phyloP scores from a whole-genome alignment of 495 filamentous ascomycete genomes.

The Daldinia bambusicola region DNA sequence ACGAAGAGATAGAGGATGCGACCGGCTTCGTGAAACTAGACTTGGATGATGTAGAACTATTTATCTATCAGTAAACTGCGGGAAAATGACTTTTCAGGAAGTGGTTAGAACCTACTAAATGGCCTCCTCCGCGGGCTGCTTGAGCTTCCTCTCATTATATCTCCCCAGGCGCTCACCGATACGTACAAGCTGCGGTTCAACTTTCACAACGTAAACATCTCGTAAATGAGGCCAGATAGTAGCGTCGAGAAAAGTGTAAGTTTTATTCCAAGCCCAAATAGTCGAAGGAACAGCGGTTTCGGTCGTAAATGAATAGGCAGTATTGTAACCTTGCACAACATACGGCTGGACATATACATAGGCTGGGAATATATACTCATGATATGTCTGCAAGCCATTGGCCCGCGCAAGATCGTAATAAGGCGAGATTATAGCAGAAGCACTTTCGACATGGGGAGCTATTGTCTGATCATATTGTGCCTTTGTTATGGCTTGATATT shows the following conservation, averaged over 20 bases:
- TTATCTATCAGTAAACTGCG: slow-evolving; percentile 8
- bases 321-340: slow-evolving; percentile 72
- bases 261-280: slow-evolving; percentile 73
- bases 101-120: slow-evolving; percentile 35
- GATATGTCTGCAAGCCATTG: slow-evolving; percentile 71
- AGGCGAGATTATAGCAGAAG: slow-evolving; percentile 66
- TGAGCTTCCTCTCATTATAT: slow-evolving; percentile 59
- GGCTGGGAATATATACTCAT: slow-evolving; percentile 77
- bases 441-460: slow-evolving; percentile 76
- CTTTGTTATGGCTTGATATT: slow-evolving; percentile 66
- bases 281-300: slow-evolving; percentile 79
- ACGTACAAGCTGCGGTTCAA: slow-evolving; percentile 92
- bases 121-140: slow-evolving; percentile 30
- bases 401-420: slow-evolving; percentile 74
- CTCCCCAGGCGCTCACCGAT: slow-evolving; percentile 90
- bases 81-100: neutral
- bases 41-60: slow-evolving; percentile 21
- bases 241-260: slow-evolving; percentile 72
- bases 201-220: slow-evolving; percentile 85
- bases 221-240: slow-evolving; percentile 82
- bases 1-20: slow-evolving; percentile 39
- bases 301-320: slow-evolving; percentile 71
- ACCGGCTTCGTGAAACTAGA: slow-evolving; percentile 55
- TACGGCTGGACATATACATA: slow-evolving; percentile 79
- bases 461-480: slow-evolving; percentile 74